Evolutionary conservation across 2,329 filamentous ascomycete genomes (phyloP).

Genomic region (Arthrobotrys sphaeroides): DNA sequence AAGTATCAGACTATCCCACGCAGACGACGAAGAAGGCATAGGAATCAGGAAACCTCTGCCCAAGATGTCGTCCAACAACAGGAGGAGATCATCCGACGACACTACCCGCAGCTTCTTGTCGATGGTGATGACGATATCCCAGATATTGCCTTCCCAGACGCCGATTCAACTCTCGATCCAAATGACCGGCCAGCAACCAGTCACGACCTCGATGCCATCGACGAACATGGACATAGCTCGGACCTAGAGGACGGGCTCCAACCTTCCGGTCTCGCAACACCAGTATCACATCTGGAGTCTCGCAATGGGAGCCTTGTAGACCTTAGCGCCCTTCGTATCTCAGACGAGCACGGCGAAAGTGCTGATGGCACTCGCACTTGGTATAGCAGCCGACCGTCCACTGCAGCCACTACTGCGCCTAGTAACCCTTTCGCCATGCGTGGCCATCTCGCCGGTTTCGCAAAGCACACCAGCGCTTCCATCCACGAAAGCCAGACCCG

Average conservation of each 20-base stretch:
- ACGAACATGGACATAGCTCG: constrained; percentile 46
- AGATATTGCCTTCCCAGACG: constrained; percentile 5
- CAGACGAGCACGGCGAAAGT: constrained; percentile 19
- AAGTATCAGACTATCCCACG: constrained; percentile 71
- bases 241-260: constrained; percentile 47
- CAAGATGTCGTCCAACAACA: constrained; percentile 52
- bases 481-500: constrained; percentile 35
- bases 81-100: constrained; percentile 54
- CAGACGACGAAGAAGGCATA: constrained; percentile 53
- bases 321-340: constrained; percentile 37
- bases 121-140: constrained; percentile 25
- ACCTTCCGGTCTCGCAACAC: constrained; percentile 31
- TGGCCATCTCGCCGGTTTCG: constrained; percentile 39
- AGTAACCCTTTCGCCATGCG: constrained; percentile 29
- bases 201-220: constrained; percentile 49
- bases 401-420: constrained; percentile 29
- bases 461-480: constrained; percentile 27
- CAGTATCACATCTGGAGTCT: constrained; percentile 22
- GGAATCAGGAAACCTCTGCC: constrained; percentile 18
- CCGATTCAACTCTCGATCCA: constrained; percentile 25
- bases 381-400: constrained; percentile 44
- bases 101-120: constrained; percentile 51
- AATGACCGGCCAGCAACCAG: constrained; percentile 42
- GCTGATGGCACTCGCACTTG: constrained; percentile 20
- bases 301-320: constrained; percentile 35